Evolutionary conservation across 176 grass and related monocot genomes (phyloP).

Genomic region (Aechmea fasciata): DNA sequence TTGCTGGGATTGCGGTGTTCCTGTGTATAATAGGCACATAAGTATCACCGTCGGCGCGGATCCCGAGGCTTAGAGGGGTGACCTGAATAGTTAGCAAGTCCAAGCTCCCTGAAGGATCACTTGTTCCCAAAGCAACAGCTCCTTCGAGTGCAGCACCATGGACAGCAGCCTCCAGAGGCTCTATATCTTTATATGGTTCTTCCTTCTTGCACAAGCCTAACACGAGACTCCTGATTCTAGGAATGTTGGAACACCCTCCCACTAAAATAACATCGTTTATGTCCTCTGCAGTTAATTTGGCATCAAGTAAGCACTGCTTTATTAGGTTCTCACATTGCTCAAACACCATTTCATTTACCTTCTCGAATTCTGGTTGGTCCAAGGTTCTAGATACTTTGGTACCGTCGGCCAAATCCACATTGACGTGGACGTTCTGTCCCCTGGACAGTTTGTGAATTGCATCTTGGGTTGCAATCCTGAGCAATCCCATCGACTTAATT

Average conservation of each 20-base stretch:
- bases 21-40: constrained; percentile 32
- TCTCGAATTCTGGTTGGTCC: constrained; percentile 39
- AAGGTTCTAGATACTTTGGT: constrained; percentile 26
- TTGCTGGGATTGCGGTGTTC: constrained; percentile 47
- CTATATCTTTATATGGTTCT: constrained; percentile 28
- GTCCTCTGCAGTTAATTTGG: constrained; percentile 32
- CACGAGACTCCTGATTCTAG: constrained; percentile 44
- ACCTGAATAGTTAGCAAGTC: constrained; percentile 56
- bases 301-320: constrained; percentile 46
- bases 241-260: constrained; percentile 55
- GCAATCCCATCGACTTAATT: constrained; percentile 32
- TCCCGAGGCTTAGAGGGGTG: constrained; percentile 48
- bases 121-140: constrained; percentile 49
- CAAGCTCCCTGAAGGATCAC: constrained; percentile 40
- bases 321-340: constrained; percentile 41
- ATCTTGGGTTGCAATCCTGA: constrained; percentile 47
- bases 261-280: constrained; percentile 56
- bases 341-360: constrained; percentile 32
- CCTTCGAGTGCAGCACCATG: constrained; percentile 56
- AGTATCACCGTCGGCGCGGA: constrained; percentile 16
- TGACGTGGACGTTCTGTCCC: constrained; percentile 28
- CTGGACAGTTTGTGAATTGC: constrained; percentile 46
- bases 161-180: constrained; percentile 51
- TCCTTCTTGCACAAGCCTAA: constrained; percentile 44
- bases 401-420: constrained; percentile 35